Base-by-base conservation (phyloP, 768 basidiomycete species). In the Boletus rex-veris region DNA sequence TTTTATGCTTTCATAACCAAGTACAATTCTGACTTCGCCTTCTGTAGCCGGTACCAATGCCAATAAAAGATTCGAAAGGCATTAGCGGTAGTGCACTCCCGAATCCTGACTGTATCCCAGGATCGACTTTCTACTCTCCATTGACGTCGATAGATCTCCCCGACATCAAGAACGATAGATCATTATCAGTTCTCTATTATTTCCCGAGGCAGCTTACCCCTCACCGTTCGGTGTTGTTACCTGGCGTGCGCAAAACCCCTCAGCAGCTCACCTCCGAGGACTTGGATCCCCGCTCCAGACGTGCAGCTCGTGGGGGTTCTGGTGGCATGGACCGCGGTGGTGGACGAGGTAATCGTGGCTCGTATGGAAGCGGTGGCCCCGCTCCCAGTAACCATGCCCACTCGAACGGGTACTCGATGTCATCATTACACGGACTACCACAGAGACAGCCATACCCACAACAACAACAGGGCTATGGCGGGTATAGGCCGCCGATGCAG, bases 61-160 rank as follows among this genome's bases (percentile, higher is more conserved):
- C 95, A 59, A 67, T 77, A 12, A 78, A 77, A 38, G 71, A 84
- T 24, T 92, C 89, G 59, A 80, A 81, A 55, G 93, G 95, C 24
- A 83, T 96, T 47, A 86, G 78, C 53, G 97, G 97, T 10, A 77
- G 78, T 37, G 82, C 92, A 33, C 73, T 92, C 18, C 85, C 90
- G 15, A 92, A 95, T 69, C 88, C 92, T 16, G 84, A 86, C 51
- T 95, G 88, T 63, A 81, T 98, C 12, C 97, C 97, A 4, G 92
- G 92, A 48, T 90, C 94, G 7, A 96, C 92, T 0, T 95, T 91
- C 68, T 84, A 85, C 61, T 83, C 82, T 31, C 92, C 91, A 9
- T 72, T 99, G 35, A 61, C 77, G 5, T 70, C 73, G 19, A 69
- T 83, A 38, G 78, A 78, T 48, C 73, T 90, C 46, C 81, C 82